Evolutionary conservation across 768 basidiomycete species (phyloP).

Genomic region (Sarcodon aspratus): DNA sequence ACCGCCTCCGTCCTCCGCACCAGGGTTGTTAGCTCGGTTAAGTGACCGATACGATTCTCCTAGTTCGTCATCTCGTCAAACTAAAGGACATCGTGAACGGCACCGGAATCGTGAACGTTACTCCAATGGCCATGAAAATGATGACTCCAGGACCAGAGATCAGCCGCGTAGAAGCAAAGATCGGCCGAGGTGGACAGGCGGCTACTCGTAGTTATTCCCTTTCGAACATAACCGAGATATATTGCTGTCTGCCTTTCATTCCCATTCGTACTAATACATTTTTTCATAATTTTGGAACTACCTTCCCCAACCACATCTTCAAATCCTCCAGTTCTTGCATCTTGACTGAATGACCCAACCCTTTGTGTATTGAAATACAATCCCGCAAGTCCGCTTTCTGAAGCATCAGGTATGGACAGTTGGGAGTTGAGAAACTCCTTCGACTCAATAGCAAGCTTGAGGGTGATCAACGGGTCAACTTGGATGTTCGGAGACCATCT

Average conservation of each 20-base stretch:
- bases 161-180: no score
- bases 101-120: no score
- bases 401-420: conserved; percentile 36
- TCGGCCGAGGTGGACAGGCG: no score
- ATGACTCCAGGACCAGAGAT: no score
- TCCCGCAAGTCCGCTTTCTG: conserved; percentile 35
- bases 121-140: no score
- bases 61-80: no score
- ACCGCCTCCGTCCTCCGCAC: no score
- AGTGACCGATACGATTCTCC: no score
- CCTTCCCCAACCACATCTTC: conserved; percentile 55
- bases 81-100: no score
- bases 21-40: no score
- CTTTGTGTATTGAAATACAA: conserved; percentile 54
- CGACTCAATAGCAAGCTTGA: conserved; percentile 40
- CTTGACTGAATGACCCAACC: conserved; percentile 55
- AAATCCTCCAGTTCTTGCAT: conserved; percentile 61
- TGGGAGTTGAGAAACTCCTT: conserved; percentile 41
- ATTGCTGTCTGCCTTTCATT: background rate
- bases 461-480: conserved; percentile 62
- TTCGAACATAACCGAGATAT: background rate
- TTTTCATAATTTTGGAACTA: conserved; percentile 23
- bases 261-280: background rate
- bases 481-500: conserved; percentile 53
- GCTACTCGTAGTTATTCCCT: no score